Percentiles rank a stretch among this genome's conserved stretches.
Conservation (phyloP, 345 rosid species). For the Eucalyptus regnans region DNA sequence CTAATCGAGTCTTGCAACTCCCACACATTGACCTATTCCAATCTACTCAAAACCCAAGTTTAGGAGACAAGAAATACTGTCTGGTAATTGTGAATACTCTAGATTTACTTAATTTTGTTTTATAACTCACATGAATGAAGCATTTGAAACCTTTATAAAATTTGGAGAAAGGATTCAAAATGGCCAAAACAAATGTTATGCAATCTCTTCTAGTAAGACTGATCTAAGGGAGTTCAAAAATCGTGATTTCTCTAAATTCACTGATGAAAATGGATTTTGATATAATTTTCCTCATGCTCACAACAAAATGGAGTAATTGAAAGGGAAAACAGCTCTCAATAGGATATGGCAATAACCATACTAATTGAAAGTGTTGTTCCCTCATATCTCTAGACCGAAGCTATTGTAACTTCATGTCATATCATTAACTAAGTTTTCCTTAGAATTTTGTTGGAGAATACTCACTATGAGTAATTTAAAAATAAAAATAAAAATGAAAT, state of each 20-base stretch:
- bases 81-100: not conserved
- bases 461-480: not conserved
- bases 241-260: not conserved
- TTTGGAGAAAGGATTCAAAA: not conserved
- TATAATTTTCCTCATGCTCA: not conserved
- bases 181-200: not conserved
- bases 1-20: not conserved
- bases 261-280: not conserved
- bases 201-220: not conserved
- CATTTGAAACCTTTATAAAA: not conserved
- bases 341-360: not conserved
- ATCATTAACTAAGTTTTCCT: not conserved
- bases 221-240: not conserved
- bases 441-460: not conserved
- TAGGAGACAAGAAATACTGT: not conserved
- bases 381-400: not conserved
- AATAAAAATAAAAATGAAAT: too few relatives aligned
- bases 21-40: not conserved
- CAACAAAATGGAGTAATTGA: too few relatives aligned
- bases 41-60: not conserved
- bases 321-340: not conserved
- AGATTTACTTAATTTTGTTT: not conserved
- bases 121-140: not conserved
- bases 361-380: too few relatives aligned
- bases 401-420: not conserved